Conservation (phyloP, 164 flowering plant species). For the Vitis rotundifolia region DNA sequence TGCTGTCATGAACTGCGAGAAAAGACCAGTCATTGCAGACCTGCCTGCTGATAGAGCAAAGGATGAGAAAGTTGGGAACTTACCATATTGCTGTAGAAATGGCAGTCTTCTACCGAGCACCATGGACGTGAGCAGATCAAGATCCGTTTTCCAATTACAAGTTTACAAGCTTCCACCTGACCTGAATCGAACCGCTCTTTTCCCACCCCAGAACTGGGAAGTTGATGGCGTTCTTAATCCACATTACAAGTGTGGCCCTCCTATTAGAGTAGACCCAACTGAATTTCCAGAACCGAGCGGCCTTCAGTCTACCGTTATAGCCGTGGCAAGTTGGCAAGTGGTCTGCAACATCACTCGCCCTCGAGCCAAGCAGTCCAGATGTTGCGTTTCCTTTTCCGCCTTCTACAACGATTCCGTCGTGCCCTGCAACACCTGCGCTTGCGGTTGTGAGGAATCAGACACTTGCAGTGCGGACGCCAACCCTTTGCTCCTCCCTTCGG, state of each 20-base stretch:
- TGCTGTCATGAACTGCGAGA: slow-evolving; percentile 59
- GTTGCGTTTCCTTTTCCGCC: slow-evolving; percentile 82
- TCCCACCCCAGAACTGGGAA: slow-evolving; percentile 73
- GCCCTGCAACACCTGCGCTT: slow-evolving; percentile 82
- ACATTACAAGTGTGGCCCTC: slow-evolving; percentile 67
- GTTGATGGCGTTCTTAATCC: slow-evolving; percentile 66
- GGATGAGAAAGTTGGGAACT: slow-evolving; percentile 56
- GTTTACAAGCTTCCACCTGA: slow-evolving; percentile 77
- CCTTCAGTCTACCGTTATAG: slow-evolving; percentile 24
- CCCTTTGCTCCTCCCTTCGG: slow-evolving; percentile 64
- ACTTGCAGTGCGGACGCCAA: slow-evolving; percentile 39
- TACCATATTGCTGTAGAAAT: slow-evolving; percentile 71
- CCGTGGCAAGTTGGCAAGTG: slow-evolving; percentile 75
- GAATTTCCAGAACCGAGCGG: slow-evolving; percentile 65
- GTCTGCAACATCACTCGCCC: slow-evolving; percentile 75
- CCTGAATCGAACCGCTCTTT: slow-evolving; percentile 57
- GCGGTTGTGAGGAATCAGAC: slow-evolving; percentile 48
- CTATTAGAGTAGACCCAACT: slow-evolving; percentile 50
- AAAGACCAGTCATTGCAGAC: slow-evolving; percentile 60
- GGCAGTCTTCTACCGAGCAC: slow-evolving; percentile 56
- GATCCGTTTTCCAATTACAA: slow-evolving; percentile 59
- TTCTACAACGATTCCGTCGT: slow-evolving; percentile 72
- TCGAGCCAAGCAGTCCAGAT: slow-evolving; percentile 33
- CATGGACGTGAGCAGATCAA: slow-evolving; percentile 56
- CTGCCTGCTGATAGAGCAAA: slow-evolving; percentile 49